Evolutionary conservation across 116 monocot species (phyloP), one percentile per base, ranked within the genome.

Genomic region (Trichopus zeylanicus): DNA sequence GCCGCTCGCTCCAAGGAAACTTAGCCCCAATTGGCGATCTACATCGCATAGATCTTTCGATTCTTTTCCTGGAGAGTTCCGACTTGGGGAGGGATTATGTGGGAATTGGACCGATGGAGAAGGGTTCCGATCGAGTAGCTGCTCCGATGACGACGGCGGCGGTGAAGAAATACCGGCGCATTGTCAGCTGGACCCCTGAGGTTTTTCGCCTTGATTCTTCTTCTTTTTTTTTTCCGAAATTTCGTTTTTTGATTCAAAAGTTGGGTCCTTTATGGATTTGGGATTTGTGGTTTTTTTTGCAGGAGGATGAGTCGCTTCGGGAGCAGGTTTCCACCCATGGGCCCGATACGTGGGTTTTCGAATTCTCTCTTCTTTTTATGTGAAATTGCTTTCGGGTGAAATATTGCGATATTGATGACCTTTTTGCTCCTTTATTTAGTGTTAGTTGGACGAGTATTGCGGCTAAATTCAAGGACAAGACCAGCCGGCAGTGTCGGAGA

Each of bases 371-470:
- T 31, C 4, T 25, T 60, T 62, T 53, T 21, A 19, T 27, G 1
- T 20, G 3, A 7, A 58, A 18, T 53, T 52, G 12, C 3, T 21
- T 9, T 15, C 9, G 5, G 19, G 11, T 7, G 9, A 5, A 31
- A 32, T 53, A 46, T 60, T 27, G 11, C 1, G 25, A 11, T 7
- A 8, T 29, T 23, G 19, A 27, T 21, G 28, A 61, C 7, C 13
- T 31, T 52, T 27, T 24, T 51, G 1, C 49, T 46, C 51, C 55
- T 59, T 19, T 66, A n/a, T n/a, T n/a, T n/a, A n/a, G 47, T 69
- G n/a, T 55, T 75, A 95, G 94, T 51, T 95, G 94, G 94, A 81
- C 90, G 1, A 70, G 62, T 55, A 89, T 95, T 59, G 85, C 94
- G 20, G 75, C 86, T 37, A 34, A 67, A 42, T 86, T 95, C 67